phyloP scores from a whole-genome alignment of 352 stramenopile species.

The Pythium guiyangense region DNA sequence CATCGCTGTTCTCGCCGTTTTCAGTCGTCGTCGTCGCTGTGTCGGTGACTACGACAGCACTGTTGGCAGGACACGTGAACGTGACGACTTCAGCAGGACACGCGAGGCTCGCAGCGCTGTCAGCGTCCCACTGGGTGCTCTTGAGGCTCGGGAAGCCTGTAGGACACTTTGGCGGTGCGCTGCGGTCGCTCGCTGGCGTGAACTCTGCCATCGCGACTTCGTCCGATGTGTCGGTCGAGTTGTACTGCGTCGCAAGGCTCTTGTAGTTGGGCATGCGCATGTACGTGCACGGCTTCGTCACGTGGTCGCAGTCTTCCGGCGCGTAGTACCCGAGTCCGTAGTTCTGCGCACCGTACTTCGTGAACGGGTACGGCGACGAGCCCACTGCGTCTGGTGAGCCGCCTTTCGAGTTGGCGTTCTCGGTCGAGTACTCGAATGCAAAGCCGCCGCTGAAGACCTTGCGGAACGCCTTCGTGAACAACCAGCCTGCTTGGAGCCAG shows the following conservation, averaged over 20 bases:
- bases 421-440: slow-evolving; percentile 81
- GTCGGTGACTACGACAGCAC: too few species aligned
- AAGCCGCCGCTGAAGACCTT: slow-evolving; percentile 66
- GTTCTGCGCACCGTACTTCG: slow-evolving; percentile 61
- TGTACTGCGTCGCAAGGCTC: slow-evolving; percentile 52
- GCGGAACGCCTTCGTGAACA: slow-evolving; percentile 40
- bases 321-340: slow-evolving; percentile 87
- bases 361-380: slow-evolving; percentile 57
- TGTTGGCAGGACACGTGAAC: slow-evolving; percentile 5
- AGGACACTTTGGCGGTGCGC: slow-evolving; percentile 23
- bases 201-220: slow-evolving; percentile 32
- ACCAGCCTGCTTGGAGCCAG: slow-evolving; percentile 54
- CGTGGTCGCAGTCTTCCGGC: slow-evolving; percentile 65
- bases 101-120: slow-evolving; percentile 23
- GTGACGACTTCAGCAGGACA: slow-evolving; percentile 16
- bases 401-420: slow-evolving; percentile 57
- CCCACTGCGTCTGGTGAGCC: slow-evolving; percentile 12
- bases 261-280: slow-evolving; percentile 80
- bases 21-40: background rate
- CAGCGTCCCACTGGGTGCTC: slow-evolving; percentile 33
- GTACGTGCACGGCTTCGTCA: slow-evolving; percentile 47
- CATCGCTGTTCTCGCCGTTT: background rate
- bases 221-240: slow-evolving; percentile 24
- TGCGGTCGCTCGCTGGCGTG: slow-evolving; percentile 20
- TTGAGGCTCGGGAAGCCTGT: slow-evolving; percentile 18